Evolutionary conservation across 352 stramenopile genomes (phyloP), one percentile per base, ranked within the genome.

Genomic region (Pythium aphanidermatum): DNA sequence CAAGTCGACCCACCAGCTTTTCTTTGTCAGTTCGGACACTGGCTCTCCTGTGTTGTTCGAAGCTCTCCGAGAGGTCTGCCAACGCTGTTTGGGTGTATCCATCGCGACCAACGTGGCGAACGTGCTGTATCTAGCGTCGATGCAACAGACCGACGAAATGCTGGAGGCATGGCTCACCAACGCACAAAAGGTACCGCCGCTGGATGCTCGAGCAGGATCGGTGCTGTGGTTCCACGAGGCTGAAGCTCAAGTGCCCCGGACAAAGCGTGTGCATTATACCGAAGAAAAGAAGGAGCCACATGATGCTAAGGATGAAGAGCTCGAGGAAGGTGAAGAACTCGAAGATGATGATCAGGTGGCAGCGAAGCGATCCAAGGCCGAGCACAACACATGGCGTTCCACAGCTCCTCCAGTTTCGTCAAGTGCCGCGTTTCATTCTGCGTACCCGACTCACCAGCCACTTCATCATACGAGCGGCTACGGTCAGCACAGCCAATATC

Each of bases 101-200:
- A 58, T 79, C 14, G 74, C 73, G 3, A 56, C 73, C 9, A 77
- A 50, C 24, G 56, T 87, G 5, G 70, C 76, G 10, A 91, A 91
- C 40, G 44, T 91, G 20, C 32, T 87, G 38, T 91, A 86, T 44
- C 65, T 91, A 26, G 71, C 76, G 26, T 80, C 74, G 30, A 55
- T 91, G 45, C 79, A 91, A 41, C 52, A 54, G 5, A 65, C 27
- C 13, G 23, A 24, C 0, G 23, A 54, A 1, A 30, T 50, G 20
- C 44, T 68, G 37, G 76, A 89, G 41, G 46, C 58, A 19, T 91
- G 76, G 76, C 52, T 91, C n/a, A 50, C 57, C n/a, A 46, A 66
- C 24, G 86, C 72, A 1, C 79, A 91, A 50, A 58, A 62, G 5
- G 51, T 89, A 14, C 59, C 63, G n/a, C 57, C 63, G n/a, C 21